A percentile compares a stretch with the other conserved stretches of the same genome.
phyloP scores from a whole-genome alignment of 2,329 filamentous ascomycete genomes.

The Didymella segeticola region DNA sequence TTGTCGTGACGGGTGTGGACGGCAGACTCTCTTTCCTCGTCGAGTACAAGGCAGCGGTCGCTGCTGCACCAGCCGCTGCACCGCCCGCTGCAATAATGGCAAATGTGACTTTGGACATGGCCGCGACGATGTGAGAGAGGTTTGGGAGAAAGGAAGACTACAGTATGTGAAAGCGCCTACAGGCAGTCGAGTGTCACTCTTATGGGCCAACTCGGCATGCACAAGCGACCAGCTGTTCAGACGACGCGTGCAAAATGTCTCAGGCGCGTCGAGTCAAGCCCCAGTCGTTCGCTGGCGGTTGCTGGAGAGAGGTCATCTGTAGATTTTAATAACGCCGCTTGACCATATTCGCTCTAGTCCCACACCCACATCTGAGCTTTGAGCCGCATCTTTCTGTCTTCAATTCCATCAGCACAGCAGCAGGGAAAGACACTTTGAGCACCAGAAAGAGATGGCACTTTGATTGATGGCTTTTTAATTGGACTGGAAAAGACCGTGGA shows the following conservation, averaged over 20 bases:
- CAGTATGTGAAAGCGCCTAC: too few species aligned
- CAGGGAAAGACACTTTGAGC: neutral
- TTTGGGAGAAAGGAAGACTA: too few species aligned
- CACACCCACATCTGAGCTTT: conserved; percentile 15
- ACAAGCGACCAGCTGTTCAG: conserved; percentile 35
- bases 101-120: conserved; percentile 60
- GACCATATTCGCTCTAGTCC: conserved; percentile 8
- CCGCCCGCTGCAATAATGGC: conserved; percentile 57
- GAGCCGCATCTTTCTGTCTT: conserved; percentile 6
- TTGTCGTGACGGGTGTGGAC: conserved; percentile 41
- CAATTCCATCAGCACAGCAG: neutral
- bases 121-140: too few species aligned
- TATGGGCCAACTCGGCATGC: conserved; percentile 19
- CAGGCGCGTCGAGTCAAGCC: conserved; percentile 44
- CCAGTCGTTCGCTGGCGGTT: conserved; percentile 19
- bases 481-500: neutral
- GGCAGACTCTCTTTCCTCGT: conserved; percentile 39
- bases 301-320: conserved; percentile 12
- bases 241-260: conserved; percentile 46
- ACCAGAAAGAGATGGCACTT: conserved; percentile 3
- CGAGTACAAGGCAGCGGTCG: conserved; percentile 56
- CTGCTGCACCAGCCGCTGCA: conserved; percentile 57
- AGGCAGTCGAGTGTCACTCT: conserved; percentile 14
- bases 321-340: conserved; percentile 11
- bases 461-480: too few species aligned